Percentiles rank a stretch among this genome's conserved stretches.
phyloP scores from a whole-genome alignment of 2,329 filamentous ascomycete species.

The Xylaria hypoxylon region DNA sequence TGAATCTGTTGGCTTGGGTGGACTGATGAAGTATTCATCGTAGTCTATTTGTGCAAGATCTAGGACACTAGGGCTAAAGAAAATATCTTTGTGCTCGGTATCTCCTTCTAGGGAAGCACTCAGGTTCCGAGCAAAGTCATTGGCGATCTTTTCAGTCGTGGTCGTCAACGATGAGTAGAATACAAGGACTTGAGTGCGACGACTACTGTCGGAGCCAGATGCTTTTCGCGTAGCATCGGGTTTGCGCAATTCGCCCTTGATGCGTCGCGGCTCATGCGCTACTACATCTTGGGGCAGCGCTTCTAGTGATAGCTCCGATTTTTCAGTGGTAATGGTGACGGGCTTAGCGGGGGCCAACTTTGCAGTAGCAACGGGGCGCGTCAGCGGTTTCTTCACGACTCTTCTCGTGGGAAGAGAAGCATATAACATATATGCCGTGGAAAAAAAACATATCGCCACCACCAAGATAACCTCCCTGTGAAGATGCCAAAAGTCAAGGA shows the following conservation, averaged over 20 bases:
- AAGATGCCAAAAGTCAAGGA: constrained; percentile 39
- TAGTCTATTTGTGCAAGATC: constrained; percentile 90
- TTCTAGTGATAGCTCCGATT: constrained; percentile 26
- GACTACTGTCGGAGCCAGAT: constrained; percentile 48
- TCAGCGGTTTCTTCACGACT: constrained; percentile 43
- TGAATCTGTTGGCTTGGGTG: constrained; percentile 70
- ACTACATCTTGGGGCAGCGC: constrained; percentile 48
- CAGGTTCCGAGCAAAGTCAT: constrained; percentile 69
- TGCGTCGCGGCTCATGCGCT: constrained; percentile 60
- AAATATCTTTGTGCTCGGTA: constrained; percentile 53
- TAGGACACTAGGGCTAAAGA: constrained; percentile 71
- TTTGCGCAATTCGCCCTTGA: constrained; percentile 58
- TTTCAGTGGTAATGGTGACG: constrained; percentile 34
- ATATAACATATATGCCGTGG: constrained; percentile 32
- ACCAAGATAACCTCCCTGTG: constrained; percentile 36
- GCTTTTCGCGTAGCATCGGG: constrained; percentile 51
- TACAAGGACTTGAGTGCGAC: constrained; percentile 76
- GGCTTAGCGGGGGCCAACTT: constrained; percentile 24
- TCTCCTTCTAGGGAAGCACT: constrained; percentile 64
- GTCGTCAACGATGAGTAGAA: constrained; percentile 93
- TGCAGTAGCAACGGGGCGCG: constrained; percentile 29
- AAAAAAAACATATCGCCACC: constrained; percentile 26
- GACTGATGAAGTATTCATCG: constrained; percentile 89
- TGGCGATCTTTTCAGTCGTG: constrained; percentile 80
- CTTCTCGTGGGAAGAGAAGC: constrained; percentile 40